Conservation (phyloP, 805 yeast genomes). For the Candida arabinofermentans region DNA sequence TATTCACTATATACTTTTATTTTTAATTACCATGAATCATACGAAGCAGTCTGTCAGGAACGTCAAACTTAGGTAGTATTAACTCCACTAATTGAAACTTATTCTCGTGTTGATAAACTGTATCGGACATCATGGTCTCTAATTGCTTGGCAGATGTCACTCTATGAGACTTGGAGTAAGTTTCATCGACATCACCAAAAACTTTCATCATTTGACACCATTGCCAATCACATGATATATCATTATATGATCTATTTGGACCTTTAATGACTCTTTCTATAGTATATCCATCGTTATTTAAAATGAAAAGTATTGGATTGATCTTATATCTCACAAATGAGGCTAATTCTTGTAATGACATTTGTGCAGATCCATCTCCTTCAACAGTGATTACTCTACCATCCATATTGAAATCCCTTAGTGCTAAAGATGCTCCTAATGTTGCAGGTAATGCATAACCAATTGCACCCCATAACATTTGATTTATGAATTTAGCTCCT, state of each 20-base stretch:
- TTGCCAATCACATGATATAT: slow-evolving; percentile 46
- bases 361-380: slow-evolving; percentile 57
- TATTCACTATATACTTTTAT: too few species aligned
- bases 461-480: slow-evolving; percentile 45
- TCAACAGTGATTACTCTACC: slow-evolving; percentile 41
- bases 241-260: slow-evolving; percentile 47
- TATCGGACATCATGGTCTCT: slow-evolving; percentile 29
- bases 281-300: slow-evolving; percentile 51
- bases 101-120: slow-evolving; percentile 30
- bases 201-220: slow-evolving; percentile 66
- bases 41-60: slow-evolving; percentile 48
- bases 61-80: slow-evolving; percentile 53
- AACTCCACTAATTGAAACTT: slow-evolving; percentile 56
- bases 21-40: slow-evolving; percentile 6
- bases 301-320: slow-evolving; percentile 39
- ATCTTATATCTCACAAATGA: slow-evolving; percentile 38
- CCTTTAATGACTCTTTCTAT: slow-evolving; percentile 49
- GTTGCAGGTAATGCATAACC: slow-evolving; percentile 52
- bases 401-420: slow-evolving; percentile 35
- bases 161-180: slow-evolving; percentile 28
- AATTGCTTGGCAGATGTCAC: slow-evolving; percentile 38
- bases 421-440: slow-evolving; percentile 42
- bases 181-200: slow-evolving; percentile 53
- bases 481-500: slow-evolving; percentile 35
- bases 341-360: slow-evolving; percentile 48